Base-by-base conservation (phyloP, 2,329 filamentous ascomycete genomes). In the Penicillium sp. region DNA sequence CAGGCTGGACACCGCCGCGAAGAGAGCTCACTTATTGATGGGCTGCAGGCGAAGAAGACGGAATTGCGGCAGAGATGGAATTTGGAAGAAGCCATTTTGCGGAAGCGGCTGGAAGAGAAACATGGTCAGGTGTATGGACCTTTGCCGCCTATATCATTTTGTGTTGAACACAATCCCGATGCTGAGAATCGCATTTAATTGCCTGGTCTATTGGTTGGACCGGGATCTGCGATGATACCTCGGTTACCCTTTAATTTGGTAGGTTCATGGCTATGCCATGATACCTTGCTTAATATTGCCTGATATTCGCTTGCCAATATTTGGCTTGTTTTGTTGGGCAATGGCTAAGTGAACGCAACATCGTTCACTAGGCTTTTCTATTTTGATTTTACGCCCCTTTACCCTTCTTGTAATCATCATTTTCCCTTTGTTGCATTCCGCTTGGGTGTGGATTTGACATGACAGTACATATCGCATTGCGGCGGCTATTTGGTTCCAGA, bases 11-110 rank as follows among this genome's bases (percentile, higher is more conserved):
- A 74, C 27, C 69, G 70, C 21, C 57, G 68, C 27, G 71, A 74
- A 54, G 75, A 77, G 58, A 33, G 61, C 14, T 61, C 64, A 23
- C 50, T 72, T 5, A 55, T 71, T 5, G 60, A 71, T 35, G 70
- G 64, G 4, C 62, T 80, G 39, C 69, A 74, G 11, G 57, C 54
- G 3, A 77, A 74, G 59, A 72, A 74, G 58, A 60, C 54, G 9
- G 68, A 65, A 16, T 55, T 80, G 14, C 67, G 71, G 52, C 65
- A 69, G 23, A 70, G 75, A 29, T 80, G 78, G 78, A 67, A 69
- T 48, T 65, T 78, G 14, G 75, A 79, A 62, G 76, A 78, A 57
- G 71, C 73, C n/a, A 73, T 80, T 46, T 46, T 74, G 45, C 72
- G 75, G 13, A 72, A 69, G 27, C 73, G 69, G 39, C 63, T 78